A percentile compares a stretch with the other conserved stretches of the same genome.
These are phyloP conservation scores for Boletus fagicola DNA, from an alignment of 768 basidiomycete species.

Conservation along the genomic window DNA sequence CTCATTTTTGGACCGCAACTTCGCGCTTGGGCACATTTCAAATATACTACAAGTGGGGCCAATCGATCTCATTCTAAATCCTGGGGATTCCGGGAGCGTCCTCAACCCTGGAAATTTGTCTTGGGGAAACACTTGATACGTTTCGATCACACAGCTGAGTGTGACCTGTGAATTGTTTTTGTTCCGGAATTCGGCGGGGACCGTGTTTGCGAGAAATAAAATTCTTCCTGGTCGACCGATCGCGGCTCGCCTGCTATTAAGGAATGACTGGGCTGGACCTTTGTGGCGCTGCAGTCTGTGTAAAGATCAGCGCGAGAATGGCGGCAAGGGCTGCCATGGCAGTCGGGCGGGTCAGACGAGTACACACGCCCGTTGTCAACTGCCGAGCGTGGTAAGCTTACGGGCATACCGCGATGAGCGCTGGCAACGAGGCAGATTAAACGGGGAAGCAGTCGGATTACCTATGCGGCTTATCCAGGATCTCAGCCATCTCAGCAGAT, in stretches of 20 bases:
- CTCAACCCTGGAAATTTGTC: conserved; percentile 6
- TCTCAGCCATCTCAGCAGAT: not conserved
- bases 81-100: conserved; percentile 5
- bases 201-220: not conserved
- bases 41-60: not conserved
- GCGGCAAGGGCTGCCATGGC: conserved; percentile 4
- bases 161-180: not conserved
- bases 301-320: conserved; percentile 17
- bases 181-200: conserved; percentile 20
- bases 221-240: not conserved
- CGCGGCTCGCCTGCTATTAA: not conserved
- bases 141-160: not conserved
- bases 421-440: conserved; percentile 7
- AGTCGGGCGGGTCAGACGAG: not conserved
- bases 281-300: conserved; percentile 14
- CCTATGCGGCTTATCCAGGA: not conserved
- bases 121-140: not conserved
- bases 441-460: conserved; percentile 6
- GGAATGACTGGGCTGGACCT: conserved; percentile 1
- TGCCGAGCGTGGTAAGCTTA: conserved; percentile 14
- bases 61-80: not conserved
- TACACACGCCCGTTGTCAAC: not conserved
- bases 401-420: conserved; percentile 13
- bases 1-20: not conserved
- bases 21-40: not conserved